Evolutionary conservation across 2,329 filamentous ascomycete species (phyloP).

Genomic region (Nemania sp.): DNA sequence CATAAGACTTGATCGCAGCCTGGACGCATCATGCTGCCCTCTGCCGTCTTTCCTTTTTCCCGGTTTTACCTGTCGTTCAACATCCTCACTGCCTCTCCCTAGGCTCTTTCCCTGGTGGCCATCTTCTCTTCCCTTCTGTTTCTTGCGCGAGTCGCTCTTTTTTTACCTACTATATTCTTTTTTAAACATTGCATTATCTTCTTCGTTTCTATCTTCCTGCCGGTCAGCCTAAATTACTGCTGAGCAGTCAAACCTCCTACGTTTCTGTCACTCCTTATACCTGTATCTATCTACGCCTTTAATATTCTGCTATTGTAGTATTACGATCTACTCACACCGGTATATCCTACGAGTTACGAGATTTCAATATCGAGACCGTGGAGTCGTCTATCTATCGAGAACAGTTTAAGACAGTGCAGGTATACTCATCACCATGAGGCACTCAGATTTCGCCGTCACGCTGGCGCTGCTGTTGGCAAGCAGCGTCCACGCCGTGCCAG

Average conservation of each 20-base stretch:
- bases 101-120: slow-evolving; percentile 31
- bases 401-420: neutral
- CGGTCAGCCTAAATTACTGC: slow-evolving; percentile 37
- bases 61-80: slow-evolving; percentile 28
- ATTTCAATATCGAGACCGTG: neutral
- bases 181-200: neutral
- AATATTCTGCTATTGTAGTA: neutral
- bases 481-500: slow-evolving; percentile 39
- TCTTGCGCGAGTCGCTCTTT: slow-evolving; percentile 36
- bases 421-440: slow-evolving; percentile 40
- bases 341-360: neutral
- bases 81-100: slow-evolving; percentile 28
- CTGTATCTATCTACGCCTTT: neutral
- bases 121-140: slow-evolving; percentile 35
- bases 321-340: neutral
- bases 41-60: slow-evolving; percentile 19
- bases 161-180: slow-evolving; percentile 14
- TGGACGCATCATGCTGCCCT: slow-evolving; percentile 10
- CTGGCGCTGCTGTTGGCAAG: slow-evolving; percentile 38
- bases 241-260: slow-evolving; percentile 27
- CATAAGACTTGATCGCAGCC: slow-evolving; percentile 39
- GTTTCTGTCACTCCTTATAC: slow-evolving; percentile 1
- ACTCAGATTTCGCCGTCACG: slow-evolving; percentile 34
- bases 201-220: slow-evolving; percentile 33
- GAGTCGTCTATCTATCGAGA: neutral